These are phyloP conservation scores for Yamadazyma buinensis DNA, from an alignment of 1,139 yeast genomes.

Conservation along the genomic window DNA sequence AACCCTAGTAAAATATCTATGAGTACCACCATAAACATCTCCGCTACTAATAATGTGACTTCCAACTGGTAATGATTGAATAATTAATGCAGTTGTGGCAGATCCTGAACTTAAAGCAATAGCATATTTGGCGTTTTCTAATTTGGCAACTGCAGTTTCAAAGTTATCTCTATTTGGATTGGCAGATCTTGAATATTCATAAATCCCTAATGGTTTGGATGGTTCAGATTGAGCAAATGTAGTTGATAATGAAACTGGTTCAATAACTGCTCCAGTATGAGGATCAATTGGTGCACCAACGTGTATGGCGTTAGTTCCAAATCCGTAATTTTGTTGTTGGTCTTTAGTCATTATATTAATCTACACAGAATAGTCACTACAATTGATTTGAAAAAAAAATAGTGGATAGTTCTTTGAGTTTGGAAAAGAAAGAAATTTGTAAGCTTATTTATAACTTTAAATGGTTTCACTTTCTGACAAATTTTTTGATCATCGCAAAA, in stretches of 20 bases:
- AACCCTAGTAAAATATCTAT: constrained; percentile 84
- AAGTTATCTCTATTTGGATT: constrained; percentile 87
- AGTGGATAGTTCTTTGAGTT: too few species aligned
- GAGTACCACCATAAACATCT: constrained; percentile 93
- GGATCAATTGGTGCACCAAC: constrained; percentile 76
- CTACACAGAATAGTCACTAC: too few species aligned
- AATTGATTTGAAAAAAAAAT: too few species aligned
- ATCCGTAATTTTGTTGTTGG: constrained; percentile 30
- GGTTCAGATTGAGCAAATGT: constrained; percentile 83
- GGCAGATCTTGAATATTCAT: constrained; percentile 83
- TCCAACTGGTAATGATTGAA: constrained; percentile 70
- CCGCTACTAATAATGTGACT: constrained; percentile 78
- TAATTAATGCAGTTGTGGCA: constrained; percentile 76
- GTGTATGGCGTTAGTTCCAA: constrained; percentile 83
- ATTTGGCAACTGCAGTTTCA: constrained; percentile 75
- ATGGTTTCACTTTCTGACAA: too few species aligned
- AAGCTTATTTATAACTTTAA: background rate
- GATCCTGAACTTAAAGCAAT: constrained; percentile 84
- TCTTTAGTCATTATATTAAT: constrained; percentile 15
- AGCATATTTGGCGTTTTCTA: constrained; percentile 75
- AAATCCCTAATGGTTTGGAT: constrained; percentile 70
- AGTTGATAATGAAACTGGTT: constrained; percentile 79
- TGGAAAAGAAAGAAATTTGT: too few species aligned
- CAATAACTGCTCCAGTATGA: constrained; percentile 82
- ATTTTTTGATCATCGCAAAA: constrained; percentile 1